Evolutionary conservation across 2,329 filamentous ascomycete species (phyloP).

Genomic region (Paraphoma sp.): DNA sequence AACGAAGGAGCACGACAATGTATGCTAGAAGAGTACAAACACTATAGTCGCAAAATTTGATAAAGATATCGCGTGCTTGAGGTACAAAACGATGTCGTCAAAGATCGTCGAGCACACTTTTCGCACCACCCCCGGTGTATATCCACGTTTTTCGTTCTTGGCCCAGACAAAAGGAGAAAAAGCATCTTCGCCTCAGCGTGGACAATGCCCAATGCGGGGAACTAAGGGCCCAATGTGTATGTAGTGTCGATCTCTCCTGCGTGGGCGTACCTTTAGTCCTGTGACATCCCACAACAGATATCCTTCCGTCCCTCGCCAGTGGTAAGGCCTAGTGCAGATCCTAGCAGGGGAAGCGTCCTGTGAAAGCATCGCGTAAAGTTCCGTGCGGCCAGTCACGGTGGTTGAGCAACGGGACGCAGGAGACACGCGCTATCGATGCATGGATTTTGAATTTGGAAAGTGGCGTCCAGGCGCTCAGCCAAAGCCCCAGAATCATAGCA

Average conservation of each 20-base stretch:
- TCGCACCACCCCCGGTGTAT: constrained; percentile 50
- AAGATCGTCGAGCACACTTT: constrained; percentile 54
- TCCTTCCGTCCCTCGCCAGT: constrained; percentile 4
- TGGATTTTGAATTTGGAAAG: not conserved
- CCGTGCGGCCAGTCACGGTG: not conserved
- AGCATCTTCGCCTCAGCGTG: not conserved
- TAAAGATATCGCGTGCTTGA: constrained; percentile 1
- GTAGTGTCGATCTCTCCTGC: not conserved
- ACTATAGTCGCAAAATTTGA: not conserved
- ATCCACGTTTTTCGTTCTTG: constrained; percentile 45
- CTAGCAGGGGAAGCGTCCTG: not conserved
- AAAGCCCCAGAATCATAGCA: not conserved
- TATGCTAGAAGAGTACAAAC: not conserved
- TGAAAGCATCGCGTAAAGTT: not conserved
- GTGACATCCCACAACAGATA: not conserved
- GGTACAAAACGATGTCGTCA: constrained; percentile 11
- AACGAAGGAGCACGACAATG: not conserved
- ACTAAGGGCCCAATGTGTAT: not conserved
- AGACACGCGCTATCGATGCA: not conserved
- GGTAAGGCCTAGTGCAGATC: constrained; percentile 7
- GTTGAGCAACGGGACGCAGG: not conserved
- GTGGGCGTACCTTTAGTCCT: not conserved
- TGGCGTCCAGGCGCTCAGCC: not conserved
- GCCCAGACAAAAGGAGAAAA: constrained; percentile 1
- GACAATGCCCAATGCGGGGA: not conserved